Base-by-base conservation (phyloP, 352 stramenopile genomes). In the Achlya hypogyna region DNA sequence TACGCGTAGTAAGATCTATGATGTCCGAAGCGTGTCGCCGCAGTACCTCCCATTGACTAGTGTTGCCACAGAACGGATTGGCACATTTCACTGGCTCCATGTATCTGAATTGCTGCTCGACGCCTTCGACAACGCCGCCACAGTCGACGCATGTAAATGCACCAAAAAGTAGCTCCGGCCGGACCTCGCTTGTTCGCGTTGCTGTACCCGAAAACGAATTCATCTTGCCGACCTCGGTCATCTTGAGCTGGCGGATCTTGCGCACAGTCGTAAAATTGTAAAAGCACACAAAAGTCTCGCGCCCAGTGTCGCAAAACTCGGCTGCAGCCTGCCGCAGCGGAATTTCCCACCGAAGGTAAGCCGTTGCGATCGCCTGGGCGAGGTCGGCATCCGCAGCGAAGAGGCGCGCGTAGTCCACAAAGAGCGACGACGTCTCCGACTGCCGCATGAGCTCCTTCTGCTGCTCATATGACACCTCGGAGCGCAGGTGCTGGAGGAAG, bases 31-130 rank as follows among this genome's bases (percentile, higher is more conserved):
- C 18, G 6, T 5, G n/a, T 49, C 32, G 35, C 10, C 5, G 23
- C 53, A 29, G n/a, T 69, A 63, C 63, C 67, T 93, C 84, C 78
- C 82, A 93, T 18, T 74, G 75, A 28, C 76, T 79, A 47, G 90
- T 96, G 70, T 97, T 97, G 51, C 88, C 78, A 77, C 97, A 99
- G 25, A 95, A 89, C 18, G 93, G 90, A 72, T 99, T 99, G 49
- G 93, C 81, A 80, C 97, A 99, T 67, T 98, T 89, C 32, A 91
- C 84, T 0, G 97, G 97, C 69, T 98, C 82, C 6, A 93, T 99
- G 77, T 98, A 99, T 71, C 97, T 83, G 79, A 98, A 99, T 68
- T 99, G 96, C 76, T 99, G 97, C 66, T 97, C 83, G 43, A 99
- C 91, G 51, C 84, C 81, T 6, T 86, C 86, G 2, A 90, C 91